Conservation (phyloP, 2,329 filamentous ascomycete species). For the Cordyceps militaris region DNA sequence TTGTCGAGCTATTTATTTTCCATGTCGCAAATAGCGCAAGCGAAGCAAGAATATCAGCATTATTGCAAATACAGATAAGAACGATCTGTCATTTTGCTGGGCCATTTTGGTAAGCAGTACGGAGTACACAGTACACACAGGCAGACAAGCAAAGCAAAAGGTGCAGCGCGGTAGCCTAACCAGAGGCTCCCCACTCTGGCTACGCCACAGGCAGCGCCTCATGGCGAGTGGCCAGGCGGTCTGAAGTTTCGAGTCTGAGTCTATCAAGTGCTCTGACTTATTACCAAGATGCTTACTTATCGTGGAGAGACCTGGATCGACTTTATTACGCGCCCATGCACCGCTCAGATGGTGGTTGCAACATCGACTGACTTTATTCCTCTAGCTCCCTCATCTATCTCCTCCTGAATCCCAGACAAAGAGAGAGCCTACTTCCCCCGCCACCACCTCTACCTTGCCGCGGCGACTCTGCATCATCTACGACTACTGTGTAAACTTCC, state of each 20-base stretch:
- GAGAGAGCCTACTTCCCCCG: neutral
- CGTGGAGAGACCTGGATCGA: neutral
- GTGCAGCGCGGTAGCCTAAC: neutral
- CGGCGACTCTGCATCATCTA: too few relatives aligned
- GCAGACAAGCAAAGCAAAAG: neutral
- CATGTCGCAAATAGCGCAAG: slow-evolving; percentile 2
- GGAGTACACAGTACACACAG: neutral
- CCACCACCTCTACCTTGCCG: neutral
- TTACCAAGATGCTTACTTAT: neutral
- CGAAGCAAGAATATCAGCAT: neutral
- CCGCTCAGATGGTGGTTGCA: neutral
- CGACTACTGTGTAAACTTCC: too few relatives aligned
- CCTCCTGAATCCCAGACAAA: neutral
- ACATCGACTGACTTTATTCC: neutral
- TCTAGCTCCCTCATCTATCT: neutral
- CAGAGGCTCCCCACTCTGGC: neutral
- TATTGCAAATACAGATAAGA: slow-evolving; percentile 1
- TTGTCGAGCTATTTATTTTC: neutral
- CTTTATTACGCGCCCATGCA: neutral
- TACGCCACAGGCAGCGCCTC: slow-evolving; percentile 3
- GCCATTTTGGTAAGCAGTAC: neutral
- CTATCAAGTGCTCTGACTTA: neutral
- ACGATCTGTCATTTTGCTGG: slow-evolving; percentile 2
- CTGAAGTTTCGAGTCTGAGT: neutral
- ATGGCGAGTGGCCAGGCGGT: neutral